Conservation (phyloP, 306 rosid species). For the Trifolium subterraneum region DNA sequence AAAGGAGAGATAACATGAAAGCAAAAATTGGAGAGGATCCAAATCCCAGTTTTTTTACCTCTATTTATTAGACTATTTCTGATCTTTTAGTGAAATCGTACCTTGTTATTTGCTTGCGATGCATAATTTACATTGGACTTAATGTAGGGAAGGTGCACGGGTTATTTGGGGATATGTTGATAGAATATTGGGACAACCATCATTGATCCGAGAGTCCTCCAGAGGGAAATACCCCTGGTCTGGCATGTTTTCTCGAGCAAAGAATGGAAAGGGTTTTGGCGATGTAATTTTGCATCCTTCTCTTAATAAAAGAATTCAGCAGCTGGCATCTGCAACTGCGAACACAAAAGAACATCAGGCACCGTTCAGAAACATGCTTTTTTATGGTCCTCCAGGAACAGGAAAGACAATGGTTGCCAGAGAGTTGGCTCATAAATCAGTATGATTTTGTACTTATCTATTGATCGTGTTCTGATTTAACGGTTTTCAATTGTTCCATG, state of each 20-base stretch:
- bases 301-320: constrained; percentile 82
- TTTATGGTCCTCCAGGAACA: constrained; percentile 99
- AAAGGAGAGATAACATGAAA: too few species aligned
- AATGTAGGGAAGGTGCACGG: constrained; percentile 84
- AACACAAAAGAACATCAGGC: constrained; percentile 97
- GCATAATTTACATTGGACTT: not conserved
- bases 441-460: constrained; percentile 47
- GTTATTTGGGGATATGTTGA: constrained; percentile 99
- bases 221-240: constrained; percentile 99
- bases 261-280: constrained; percentile 77
- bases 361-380: constrained; percentile 94
- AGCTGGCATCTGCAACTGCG: constrained; percentile 85
- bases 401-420: constrained; percentile 99
- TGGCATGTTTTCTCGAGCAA: constrained; percentile 71
- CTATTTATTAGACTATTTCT: not conserved
- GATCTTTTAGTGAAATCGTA: constrained; percentile 2
- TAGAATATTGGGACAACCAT: constrained; percentile 97
- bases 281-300: constrained; percentile 93
- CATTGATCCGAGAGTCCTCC: constrained; percentile 95
- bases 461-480: constrained; percentile 27
- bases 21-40: too few species aligned
- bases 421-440: constrained; percentile 92
- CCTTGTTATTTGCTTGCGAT: constrained; percentile 33
- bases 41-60: too few species aligned
- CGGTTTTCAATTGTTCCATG: not conserved